Conservation (phyloP, 2,329 filamentous ascomycete species). For the Monilinia polystroma region DNA sequence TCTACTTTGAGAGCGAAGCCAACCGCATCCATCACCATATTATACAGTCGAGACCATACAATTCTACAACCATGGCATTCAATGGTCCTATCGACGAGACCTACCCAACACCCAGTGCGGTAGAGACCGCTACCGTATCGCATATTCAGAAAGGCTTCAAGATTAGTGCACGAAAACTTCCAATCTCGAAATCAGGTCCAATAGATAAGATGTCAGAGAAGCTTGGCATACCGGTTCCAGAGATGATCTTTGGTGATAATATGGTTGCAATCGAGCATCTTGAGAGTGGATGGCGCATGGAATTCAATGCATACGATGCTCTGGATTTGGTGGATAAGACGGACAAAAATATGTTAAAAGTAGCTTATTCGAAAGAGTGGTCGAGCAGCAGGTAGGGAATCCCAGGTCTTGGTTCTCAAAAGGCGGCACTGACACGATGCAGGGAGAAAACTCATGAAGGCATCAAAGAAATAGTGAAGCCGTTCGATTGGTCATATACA, state of each 20-base stretch:
- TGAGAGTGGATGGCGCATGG: slow-evolving; percentile 73
- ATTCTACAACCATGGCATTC: slow-evolving; percentile 35
- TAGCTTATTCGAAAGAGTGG: slow-evolving; percentile 91
- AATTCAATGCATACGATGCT: slow-evolving; percentile 83
- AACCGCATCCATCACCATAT: not conserved
- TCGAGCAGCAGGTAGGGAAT: slow-evolving; percentile 44
- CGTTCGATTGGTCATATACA: slow-evolving; percentile 97
- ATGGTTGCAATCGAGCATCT: slow-evolving; percentile 71
- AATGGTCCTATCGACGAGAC: slow-evolving; percentile 48
- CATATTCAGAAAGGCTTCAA: slow-evolving; percentile 65
- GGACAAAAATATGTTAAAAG: slow-evolving; percentile 83
- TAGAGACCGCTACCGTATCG: slow-evolving; percentile 54
- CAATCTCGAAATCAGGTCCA: slow-evolving; percentile 87
- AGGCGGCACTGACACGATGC: slow-evolving; percentile 36
- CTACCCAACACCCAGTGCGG: slow-evolving; percentile 53
- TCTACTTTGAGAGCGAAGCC: too few relatives aligned
- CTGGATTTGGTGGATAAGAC: slow-evolving; percentile 94
- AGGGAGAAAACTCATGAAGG: slow-evolving; percentile 78
- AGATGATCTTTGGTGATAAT: slow-evolving; percentile 99
- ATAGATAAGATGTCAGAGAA: slow-evolving; percentile 81
- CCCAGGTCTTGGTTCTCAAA: not conserved
- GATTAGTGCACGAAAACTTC: slow-evolving; percentile 82
- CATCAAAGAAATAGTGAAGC: slow-evolving; percentile 91
- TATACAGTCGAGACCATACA: not conserved
- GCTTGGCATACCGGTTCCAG: slow-evolving; percentile 83